These are phyloP conservation scores for Yarrowia osloensis DNA, from an alignment of 805 yeast genomes.

Conservation along the genomic window DNA sequence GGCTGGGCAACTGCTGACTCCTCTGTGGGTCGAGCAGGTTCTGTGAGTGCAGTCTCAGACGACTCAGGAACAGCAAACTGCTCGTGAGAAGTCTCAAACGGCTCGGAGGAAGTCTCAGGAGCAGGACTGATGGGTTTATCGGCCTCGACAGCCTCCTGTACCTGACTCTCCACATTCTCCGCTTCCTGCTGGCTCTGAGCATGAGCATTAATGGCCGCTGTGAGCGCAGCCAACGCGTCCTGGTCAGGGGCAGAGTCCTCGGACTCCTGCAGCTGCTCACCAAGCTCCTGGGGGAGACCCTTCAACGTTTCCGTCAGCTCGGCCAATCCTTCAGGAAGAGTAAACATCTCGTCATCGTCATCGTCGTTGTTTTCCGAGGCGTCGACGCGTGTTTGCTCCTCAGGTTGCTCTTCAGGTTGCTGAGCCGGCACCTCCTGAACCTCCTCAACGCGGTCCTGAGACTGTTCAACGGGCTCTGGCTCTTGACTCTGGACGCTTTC, in stretches of 20 bases:
- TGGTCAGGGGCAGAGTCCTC: neutral
- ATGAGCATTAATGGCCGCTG: slow-evolving; percentile 17
- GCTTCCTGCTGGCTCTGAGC: neutral
- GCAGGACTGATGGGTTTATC: neutral
- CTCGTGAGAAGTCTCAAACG: slow-evolving; percentile 4
- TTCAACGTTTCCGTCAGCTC: slow-evolving; percentile 20
- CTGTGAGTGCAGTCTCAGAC: neutral
- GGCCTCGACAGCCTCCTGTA: neutral
- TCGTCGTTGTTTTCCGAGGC: neutral
- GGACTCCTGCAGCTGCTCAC: neutral
- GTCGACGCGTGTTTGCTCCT: neutral
- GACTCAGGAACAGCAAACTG: neutral
- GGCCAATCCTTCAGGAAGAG: slow-evolving; percentile 13
- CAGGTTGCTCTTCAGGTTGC: neutral
- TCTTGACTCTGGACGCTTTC: neutral
- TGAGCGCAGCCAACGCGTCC: slow-evolving; percentile 23
- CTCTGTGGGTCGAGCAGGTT: neutral
- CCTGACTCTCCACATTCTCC: neutral
- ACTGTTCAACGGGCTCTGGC: neutral
- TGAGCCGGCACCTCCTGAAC: neutral
- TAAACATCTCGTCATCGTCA: neutral
- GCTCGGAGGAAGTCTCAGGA: neutral
- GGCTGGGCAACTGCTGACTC: slow-evolving; percentile 7
- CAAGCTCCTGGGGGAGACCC: slow-evolving; percentile 4
- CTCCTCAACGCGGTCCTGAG: neutral